Evolutionary conservation across 129 eudicot species (phyloP), one percentile per base, ranked within the genome.

Genomic region (Tagetes patula): DNA sequence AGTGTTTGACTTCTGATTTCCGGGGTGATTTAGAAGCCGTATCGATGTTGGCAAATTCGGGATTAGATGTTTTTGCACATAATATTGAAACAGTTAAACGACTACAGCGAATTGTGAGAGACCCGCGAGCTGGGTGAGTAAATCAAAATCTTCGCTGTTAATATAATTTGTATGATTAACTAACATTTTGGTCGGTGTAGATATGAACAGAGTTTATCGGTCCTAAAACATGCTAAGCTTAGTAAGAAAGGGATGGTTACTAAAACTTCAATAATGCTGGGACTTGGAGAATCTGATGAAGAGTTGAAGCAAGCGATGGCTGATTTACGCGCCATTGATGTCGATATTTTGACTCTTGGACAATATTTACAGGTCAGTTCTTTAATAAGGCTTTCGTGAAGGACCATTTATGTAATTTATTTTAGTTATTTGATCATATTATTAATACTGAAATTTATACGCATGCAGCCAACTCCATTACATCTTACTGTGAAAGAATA

Each of bases 51-150:
- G 88, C 85, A 37, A 90, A 94, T 81, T 94, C 96, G 27, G 98
- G 98, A 55, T 87, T 93, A 68, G 96, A 94, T 72, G 98, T 94
- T 77, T 94, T 94, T 86, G 98, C 98, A 49, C 98, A 94, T 81
- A 94, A 94, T 40, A 61, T 94, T 45, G 97, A 94, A 69, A 94
- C 97, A 45, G 96, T 94, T 43, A 90, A 83, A 81, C 85, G 98
- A 13, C 83, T 94, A 8, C 98, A 94, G 72, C 80, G 97, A 74
- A 81, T 94, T 12, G 98, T 94, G 20, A 88, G 98, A 82, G 98
- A 94, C 82, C 97, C 97, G 37, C 82, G 96, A 59, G 98, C 96
- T 46, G 96, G 98, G 96, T 88, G 80, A 87, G 98, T 82, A 73
- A 9, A 8, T 32, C 8, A 14, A 12, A 61, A 1, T 79, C n/a